These are phyloP conservation scores for Fraxinus greggii DNA, from an alignment of 305 asterid genomes.

Conservation along the genomic window DNA sequence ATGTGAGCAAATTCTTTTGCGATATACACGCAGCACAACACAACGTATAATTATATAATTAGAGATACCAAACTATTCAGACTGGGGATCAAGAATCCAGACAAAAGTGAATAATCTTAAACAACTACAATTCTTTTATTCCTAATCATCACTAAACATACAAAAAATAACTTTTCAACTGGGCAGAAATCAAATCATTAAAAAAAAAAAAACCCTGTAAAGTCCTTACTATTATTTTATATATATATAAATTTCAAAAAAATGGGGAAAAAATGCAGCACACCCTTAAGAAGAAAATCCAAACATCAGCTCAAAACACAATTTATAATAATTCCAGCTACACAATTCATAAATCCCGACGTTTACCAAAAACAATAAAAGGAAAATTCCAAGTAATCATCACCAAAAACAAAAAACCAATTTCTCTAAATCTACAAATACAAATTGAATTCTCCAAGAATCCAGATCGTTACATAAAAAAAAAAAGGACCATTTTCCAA, in stretches of 20 bases:
- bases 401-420: not conserved
- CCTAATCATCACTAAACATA: not conserved
- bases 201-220: not conserved
- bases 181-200: not conserved
- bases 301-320: not conserved
- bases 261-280: not conserved
- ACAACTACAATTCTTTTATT: conserved; percentile 26
- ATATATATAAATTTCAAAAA: not conserved
- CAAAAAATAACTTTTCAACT: conserved; percentile 2
- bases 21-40: not conserved
- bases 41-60: conserved; percentile 22
- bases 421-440: not conserved
- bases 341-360: not conserved
- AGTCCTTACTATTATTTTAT: not conserved
- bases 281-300: not conserved
- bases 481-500: not conserved
- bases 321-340: not conserved
- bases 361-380: not conserved
- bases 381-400: not conserved
- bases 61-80: conserved; percentile 6
- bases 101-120: conserved; percentile 25
- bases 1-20: not conserved
- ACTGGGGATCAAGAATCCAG: conserved; percentile 25
- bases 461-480: not conserved
- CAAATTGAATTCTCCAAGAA: not conserved